Base-by-base conservation (phyloP, 2,329 filamentous ascomycete species). In the Pyricularia sp. region DNA sequence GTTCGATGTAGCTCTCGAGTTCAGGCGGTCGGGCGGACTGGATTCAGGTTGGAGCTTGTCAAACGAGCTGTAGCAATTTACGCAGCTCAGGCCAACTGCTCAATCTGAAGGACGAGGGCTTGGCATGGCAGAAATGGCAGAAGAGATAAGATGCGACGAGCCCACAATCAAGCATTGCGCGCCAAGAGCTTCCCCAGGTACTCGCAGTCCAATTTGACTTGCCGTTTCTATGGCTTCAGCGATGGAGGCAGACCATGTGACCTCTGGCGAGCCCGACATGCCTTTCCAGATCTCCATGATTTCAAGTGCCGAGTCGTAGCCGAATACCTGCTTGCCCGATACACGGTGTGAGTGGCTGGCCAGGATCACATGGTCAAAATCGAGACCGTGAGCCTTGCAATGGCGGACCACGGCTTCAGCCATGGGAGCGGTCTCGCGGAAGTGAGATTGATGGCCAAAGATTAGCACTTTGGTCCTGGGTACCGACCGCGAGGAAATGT, bases 111-210 rank as follows among this genome's bases (percentile, higher is more conserved):
- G 55, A 59, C 16, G 24, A 49, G 40, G 19, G 40, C 19, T 49
- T 49, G 55, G 8, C 55, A 59, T 59, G 26, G 55, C 26, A 59
- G 55, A 26, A 26, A 65, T 65, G 16, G 68, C 68, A 19, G 66
- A 69, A 40, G 65, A 67, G 8, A 64, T 57, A 24, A 64, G 62
- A 30, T 60, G 53, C 53, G 63, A 60, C 10, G 63, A 64, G 19
- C 63, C 63, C 24, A 64, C 55, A 13, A 64, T 60, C 33, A 64
- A 22, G 22, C 40, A 33, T 31, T 64, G 63, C n/a, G 63, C 24
- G 6, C 63, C 63, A 2, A 40, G 5, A 7, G 22, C 10, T 4
- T 35, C 16, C 7, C 19, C 24, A 9, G 53, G 24, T 31, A 31
- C 55, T 1, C 8, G 24, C 22, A 19, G 7, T 22, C 8, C 55